These are phyloP conservation scores for Penicillium fimorum DNA, from an alignment of 495 filamentous ascomycete genomes.

Conservation along the genomic window DNA sequence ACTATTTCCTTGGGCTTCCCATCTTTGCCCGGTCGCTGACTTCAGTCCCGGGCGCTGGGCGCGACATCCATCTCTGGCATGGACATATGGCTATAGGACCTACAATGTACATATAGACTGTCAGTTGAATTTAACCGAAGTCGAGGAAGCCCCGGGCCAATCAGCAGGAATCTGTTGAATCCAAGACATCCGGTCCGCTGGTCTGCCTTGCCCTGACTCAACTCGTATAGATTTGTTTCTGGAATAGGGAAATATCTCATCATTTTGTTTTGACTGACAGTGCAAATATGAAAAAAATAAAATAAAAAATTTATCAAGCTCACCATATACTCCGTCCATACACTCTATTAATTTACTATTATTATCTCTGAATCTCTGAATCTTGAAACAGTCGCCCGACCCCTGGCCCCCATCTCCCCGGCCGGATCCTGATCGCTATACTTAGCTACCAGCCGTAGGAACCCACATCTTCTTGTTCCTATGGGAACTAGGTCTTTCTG, in stretches of 20 bases:
- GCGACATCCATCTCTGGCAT: not conserved
- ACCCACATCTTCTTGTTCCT: not conserved
- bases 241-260: not conserved
- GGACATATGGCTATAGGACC: not conserved
- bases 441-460: not conserved
- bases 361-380: not conserved
- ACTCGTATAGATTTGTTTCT: conserved; percentile 2
- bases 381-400: conserved; percentile 3
- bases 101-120: not conserved
- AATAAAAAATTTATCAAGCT: not conserved
- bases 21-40: not conserved
- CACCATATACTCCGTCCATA: not conserved
- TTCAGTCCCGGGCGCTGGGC: conserved; percentile 9
- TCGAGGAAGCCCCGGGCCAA: not conserved
- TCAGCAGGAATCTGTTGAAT: not conserved
- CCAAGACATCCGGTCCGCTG: conserved; percentile 1
- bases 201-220: conserved; percentile 11
- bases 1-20: not conserved
- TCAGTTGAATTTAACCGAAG: not conserved
- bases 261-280: not conserved
- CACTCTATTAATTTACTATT: conserved; percentile 5
- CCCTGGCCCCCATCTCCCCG: conserved; percentile 5
- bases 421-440: not conserved
- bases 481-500: not conserved
- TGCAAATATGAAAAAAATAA: not conserved